phyloP scores from a whole-genome alignment of 139 green algal genomes.

The Mesotaenium endlicherianum region DNA sequence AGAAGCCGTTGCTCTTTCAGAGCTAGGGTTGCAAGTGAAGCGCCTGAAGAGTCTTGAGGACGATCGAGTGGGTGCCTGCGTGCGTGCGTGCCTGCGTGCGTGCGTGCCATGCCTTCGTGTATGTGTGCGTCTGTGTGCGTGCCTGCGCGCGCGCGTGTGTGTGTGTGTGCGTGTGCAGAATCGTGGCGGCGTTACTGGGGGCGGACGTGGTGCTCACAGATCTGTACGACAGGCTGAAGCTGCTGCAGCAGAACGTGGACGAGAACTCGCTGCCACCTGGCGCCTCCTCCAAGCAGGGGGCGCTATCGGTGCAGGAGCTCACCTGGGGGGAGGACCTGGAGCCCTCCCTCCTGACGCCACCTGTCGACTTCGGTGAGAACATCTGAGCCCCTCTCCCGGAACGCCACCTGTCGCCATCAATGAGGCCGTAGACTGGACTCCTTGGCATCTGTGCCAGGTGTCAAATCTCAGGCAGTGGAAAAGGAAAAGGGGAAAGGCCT shows the following conservation, averaged over 20 bases:
- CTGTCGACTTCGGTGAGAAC: slow-evolving; percentile 5
- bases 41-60: no score
- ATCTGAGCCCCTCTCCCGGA: not conserved
- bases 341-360: not conserved
- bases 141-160: no score
- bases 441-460: no score
- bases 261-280: not conserved
- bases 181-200: slow-evolving; percentile 22
- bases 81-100: no score
- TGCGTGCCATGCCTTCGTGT: no score
- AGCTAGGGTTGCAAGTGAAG: no score
- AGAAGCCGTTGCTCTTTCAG: no score
- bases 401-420: not conserved
- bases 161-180: not conserved
- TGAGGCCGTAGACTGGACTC: no score
- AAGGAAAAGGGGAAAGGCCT: no score
- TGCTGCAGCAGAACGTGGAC: slow-evolving; percentile 26
- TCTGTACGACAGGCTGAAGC: slow-evolving; percentile 12
- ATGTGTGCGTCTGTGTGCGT: no score
- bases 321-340: not conserved
- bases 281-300: not conserved
- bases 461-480: no score
- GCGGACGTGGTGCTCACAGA: slow-evolving; percentile 34
- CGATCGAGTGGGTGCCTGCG: no score
- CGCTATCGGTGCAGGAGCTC: not conserved